Evolutionary conservation across 352 stramenopile genomes (phyloP).

Genomic region (Globisporangium okanoganense): DNA sequence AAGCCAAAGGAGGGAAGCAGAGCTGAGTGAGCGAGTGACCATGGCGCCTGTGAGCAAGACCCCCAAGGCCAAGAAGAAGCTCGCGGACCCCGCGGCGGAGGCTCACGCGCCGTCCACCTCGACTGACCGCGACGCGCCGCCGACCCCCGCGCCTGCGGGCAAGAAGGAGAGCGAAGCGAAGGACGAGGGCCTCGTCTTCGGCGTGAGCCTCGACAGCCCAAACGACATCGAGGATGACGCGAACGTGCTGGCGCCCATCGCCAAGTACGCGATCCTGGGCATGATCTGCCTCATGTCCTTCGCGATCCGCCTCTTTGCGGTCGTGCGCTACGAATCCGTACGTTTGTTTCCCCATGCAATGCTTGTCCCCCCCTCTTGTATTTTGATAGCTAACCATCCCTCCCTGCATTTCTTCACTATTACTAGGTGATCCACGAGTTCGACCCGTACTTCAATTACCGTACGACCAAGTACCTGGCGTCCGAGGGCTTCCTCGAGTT

Average conservation of each 20-base stretch:
- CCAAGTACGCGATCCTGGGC: conserved; percentile 89
- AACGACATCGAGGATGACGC: conserved; percentile 69
- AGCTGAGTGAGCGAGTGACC: not conserved
- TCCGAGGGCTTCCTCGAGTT: conserved; percentile 95
- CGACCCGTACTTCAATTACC: conserved; percentile 98
- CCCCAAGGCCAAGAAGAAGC: conserved; percentile 52
- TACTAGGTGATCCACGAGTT: conserved; percentile 88
- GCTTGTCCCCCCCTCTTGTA: not conserved
- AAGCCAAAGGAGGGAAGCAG: not conserved
- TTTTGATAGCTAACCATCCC: not conserved
- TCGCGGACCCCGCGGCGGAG: conserved; percentile 18
- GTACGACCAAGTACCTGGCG: conserved; percentile 96
- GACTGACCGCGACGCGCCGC: not conserved
- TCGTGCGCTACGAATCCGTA: conserved; percentile 92
- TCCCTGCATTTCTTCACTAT: not conserved
- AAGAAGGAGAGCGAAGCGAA: conserved; percentile 10
- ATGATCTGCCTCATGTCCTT: conserved; percentile 94
- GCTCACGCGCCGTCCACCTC: conserved; percentile 14
- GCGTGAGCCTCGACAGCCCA: conserved; percentile 52
- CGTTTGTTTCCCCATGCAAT: conserved; percentile 30
- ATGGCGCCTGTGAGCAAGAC: conserved; percentile 34
- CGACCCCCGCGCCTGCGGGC: not conserved
- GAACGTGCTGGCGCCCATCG: conserved; percentile 65
- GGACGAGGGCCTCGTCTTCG: conserved; percentile 41
- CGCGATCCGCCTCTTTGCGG: conserved; percentile 90